Evolutionary conservation across 306 rosid species (phyloP).

Genomic region (Mimosa pudica): DNA sequence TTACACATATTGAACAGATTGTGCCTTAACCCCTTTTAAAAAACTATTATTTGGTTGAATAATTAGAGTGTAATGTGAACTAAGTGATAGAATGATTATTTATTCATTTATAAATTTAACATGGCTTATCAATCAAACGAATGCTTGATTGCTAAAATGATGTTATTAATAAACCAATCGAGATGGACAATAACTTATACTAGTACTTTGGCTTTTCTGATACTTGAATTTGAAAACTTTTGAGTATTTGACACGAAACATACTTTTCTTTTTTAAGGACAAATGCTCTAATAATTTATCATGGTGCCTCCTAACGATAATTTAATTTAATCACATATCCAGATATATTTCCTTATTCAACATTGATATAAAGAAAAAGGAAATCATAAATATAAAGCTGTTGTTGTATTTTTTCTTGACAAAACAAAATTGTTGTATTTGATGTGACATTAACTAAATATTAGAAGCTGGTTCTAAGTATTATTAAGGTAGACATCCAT

Average conservation of each 20-base stretch:
- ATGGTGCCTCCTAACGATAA: not conserved
- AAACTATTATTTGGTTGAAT: no score
- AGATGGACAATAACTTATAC: not conserved
- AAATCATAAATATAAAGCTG: not conserved
- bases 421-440: not conserved
- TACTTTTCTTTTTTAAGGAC: not conserved
- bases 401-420: no score
- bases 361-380: not conserved
- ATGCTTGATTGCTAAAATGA: not conserved
- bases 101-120: not conserved
- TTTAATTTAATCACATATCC: not conserved
- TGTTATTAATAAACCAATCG: not conserved
- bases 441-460: not conserved
- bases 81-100: not conserved
- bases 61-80: not conserved
- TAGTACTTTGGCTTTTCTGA: not conserved
- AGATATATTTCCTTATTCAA: not conserved
- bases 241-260: not conserved
- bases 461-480: not conserved
- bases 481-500: not conserved
- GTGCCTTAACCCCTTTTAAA: no score
- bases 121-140: conserved; percentile 7
- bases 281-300: not conserved
- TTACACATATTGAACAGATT: no score
- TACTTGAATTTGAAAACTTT: not conserved